Evolutionary conservation across 106 monocot species (phyloP).

Genomic region (Dendrobium chrysotoxum): DNA sequence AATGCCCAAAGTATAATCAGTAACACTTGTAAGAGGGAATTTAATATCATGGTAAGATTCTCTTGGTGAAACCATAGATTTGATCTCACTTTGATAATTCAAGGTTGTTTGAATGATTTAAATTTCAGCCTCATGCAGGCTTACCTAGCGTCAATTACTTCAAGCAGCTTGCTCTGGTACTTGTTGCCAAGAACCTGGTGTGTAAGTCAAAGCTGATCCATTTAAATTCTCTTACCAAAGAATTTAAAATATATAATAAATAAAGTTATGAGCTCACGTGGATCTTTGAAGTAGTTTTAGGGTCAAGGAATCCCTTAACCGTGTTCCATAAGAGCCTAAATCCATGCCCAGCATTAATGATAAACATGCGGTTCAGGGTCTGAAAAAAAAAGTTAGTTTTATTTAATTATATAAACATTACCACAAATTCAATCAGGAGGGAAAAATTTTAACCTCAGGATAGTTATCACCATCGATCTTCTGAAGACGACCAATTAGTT

Average conservation of each 20-base stretch:
- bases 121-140: background rate
- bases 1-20: background rate
- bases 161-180: slow-evolving; percentile 84
- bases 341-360: slow-evolving; percentile 77
- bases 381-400: slow-evolving; percentile 1
- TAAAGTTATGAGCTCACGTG: slow-evolving; percentile 21
- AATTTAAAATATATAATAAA: background rate
- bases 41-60: slow-evolving; percentile 1
- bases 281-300: slow-evolving; percentile 69
- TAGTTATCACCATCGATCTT: slow-evolving; percentile 73
- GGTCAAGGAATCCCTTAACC: slow-evolving; percentile 80
- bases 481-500: slow-evolving; percentile 51
- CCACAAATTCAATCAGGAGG: background rate
- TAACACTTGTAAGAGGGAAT: background rate
- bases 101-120: background rate
- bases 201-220: background rate
- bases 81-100: background rate
- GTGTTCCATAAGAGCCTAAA: slow-evolving; percentile 91
- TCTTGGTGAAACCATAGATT: background rate
- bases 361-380: slow-evolving; percentile 74
- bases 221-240: background rate
- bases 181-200: slow-evolving; percentile 87
- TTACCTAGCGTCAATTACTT: slow-evolving; percentile 84
- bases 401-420: background rate
- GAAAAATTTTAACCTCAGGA: slow-evolving; percentile 53